These are phyloP conservation scores for Endothia cerciana DNA, from an alignment of 2,329 filamentous ascomycete species.

Conservation along the genomic window DNA sequence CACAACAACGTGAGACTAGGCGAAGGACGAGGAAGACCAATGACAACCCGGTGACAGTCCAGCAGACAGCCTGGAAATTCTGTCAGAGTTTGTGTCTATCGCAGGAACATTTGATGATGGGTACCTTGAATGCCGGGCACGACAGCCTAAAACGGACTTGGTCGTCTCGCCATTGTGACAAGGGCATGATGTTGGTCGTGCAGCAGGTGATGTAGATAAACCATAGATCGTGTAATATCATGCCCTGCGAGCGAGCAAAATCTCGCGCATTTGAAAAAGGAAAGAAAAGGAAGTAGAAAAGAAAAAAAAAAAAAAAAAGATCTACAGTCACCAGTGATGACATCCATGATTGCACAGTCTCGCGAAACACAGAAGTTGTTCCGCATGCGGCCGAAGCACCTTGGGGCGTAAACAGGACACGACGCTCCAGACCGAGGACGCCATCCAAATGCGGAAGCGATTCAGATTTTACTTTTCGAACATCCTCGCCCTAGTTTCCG, in stretches of 20 bases:
- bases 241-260: not conserved
- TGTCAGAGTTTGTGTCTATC: not conserved
- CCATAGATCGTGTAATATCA: not conserved
- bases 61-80: not conserved
- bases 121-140: not conserved
- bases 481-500: not conserved
- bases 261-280: no score
- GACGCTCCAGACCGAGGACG: not conserved
- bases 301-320: no score
- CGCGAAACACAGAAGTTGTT: not conserved
- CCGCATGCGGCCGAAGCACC: not conserved
- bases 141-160: not conserved
- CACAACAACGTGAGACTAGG: not conserved
- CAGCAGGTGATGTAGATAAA: not conserved
- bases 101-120: not conserved
- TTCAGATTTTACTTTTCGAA: not conserved
- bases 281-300: no score
- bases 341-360: not conserved
- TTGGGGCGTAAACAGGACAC: not conserved
- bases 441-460: not conserved
- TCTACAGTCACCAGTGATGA: not conserved
- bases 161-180: not conserved
- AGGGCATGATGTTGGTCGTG: not conserved
- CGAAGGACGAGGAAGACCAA: not conserved
- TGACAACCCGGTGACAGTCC: not conserved